phyloP scores from a whole-genome alignment of 176 grass and related monocot species.

The Saccharum officinarum region DNA sequence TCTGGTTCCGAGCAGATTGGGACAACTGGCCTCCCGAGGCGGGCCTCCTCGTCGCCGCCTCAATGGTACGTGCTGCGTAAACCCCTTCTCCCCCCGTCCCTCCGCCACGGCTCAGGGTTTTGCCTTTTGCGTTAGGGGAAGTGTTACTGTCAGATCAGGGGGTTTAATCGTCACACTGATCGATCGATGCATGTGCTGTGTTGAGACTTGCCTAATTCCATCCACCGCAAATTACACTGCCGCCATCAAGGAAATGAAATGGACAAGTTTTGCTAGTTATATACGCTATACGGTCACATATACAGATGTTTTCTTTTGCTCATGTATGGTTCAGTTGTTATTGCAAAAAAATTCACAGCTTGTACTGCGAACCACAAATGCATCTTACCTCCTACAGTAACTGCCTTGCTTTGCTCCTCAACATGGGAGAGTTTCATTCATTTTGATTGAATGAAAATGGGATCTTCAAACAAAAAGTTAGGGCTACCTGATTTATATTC shows the following conservation, averaged over 20 bases:
- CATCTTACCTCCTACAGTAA: no score
- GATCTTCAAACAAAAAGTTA: no score
- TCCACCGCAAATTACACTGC: no score
- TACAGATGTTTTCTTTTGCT: not conserved
- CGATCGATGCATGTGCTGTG: not conserved
- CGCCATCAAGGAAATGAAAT: not conserved
- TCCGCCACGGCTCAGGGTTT: not conserved
- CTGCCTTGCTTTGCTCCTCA: no score
- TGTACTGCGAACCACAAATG: not conserved
- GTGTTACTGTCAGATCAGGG: not conserved
- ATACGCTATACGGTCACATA: no score
- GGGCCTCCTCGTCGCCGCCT: conserved; percentile 8
- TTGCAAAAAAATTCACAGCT: not conserved
- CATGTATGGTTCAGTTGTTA: not conserved
- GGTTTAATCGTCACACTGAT: not conserved
- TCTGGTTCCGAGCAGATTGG: not conserved
- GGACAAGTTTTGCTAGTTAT: not conserved
- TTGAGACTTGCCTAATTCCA: not conserved
- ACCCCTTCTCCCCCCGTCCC: not conserved
- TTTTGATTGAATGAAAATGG: no score
- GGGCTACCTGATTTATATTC: no score
- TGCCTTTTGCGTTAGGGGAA: not conserved
- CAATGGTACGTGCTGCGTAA: conserved; percentile 22
- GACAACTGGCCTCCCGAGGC: conserved; percentile 3
- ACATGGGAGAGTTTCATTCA: no score